These are phyloP conservation scores for Agapanthus africanus DNA, from an alignment of 106 monocot genomes.

Conservation along the genomic window DNA sequence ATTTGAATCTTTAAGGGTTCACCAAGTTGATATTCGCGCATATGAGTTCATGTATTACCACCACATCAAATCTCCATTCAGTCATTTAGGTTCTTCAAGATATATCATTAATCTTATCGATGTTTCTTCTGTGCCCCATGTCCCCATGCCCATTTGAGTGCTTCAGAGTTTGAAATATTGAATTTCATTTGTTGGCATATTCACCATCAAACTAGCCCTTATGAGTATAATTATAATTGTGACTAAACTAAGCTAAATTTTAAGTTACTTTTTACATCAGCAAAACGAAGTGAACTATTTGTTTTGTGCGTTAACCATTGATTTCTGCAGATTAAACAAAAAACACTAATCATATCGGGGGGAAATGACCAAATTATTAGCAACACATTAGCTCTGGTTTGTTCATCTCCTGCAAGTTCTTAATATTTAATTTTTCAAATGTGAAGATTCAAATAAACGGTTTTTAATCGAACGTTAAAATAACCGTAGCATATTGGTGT, in stretches of 20 bases:
- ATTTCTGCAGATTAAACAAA: constrained; percentile 61
- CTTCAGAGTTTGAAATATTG: not conserved
- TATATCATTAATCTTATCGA: too few relatives aligned
- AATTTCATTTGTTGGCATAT: not conserved
- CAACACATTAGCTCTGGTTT: constrained; percentile 47
- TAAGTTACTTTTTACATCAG: not conserved
- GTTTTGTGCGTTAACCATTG: constrained; percentile 1
- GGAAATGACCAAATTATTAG: constrained; percentile 60
- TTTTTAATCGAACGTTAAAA: too few relatives aligned
- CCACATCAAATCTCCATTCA: too few relatives aligned
- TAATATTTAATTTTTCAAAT: not conserved
- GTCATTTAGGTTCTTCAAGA: too few relatives aligned
- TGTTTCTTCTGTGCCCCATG: too few relatives aligned
- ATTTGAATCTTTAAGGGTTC: too few relatives aligned
- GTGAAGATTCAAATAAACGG: too few relatives aligned
- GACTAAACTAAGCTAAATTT: not conserved
- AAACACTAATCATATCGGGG: constrained; percentile 85
- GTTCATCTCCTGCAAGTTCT: constrained; percentile 11
- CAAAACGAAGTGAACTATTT: not conserved
- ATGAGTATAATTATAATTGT: not conserved
- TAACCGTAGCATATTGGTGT: not conserved
- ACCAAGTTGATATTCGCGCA: too few relatives aligned
- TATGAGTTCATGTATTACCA: too few relatives aligned
- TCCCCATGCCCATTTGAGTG: not conserved
- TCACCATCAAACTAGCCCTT: not conserved